Percentiles rank a stretch among this genome's conserved stretches.
These are phyloP conservation scores for Geotrichum histeridarum DNA, from an alignment of 1,139 yeast genomes.

Conservation along the genomic window DNA sequence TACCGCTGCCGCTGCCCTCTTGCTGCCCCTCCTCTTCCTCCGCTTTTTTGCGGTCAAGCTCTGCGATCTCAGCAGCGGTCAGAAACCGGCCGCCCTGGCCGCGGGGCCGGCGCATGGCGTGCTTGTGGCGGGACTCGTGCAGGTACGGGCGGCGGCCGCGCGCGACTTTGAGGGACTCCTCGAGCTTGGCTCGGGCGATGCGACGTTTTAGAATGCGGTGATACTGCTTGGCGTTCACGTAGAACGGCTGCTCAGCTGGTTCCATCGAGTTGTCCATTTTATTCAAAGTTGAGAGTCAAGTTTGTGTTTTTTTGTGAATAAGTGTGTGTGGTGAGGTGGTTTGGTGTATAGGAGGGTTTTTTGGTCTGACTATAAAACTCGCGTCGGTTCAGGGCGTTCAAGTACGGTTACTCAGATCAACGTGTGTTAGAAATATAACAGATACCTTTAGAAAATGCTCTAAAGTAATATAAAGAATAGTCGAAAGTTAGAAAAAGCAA, in stretches of 20 bases:
- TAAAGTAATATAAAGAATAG: too few species aligned
- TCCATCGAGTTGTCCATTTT: conserved; percentile 21
- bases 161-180: conserved; percentile 80
- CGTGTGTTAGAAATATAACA: too few species aligned
- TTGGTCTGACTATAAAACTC: too few species aligned
- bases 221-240: conserved; percentile 96
- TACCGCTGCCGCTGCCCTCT: neutral
- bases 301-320: too few species aligned
- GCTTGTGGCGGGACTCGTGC: conserved; percentile 96
- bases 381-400: too few species aligned
- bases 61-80: conserved; percentile 95
- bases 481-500: too few species aligned
- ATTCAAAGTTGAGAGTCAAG: too few species aligned
- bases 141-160: conserved; percentile 90
- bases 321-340: too few species aligned
- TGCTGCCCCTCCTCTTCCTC: conserved; percentile 23
- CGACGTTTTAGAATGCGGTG: conserved; percentile 91
- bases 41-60: conserved; percentile 56
- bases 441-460: too few species aligned
- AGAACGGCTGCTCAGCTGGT: conserved; percentile 78
- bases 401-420: too few species aligned
- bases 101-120: conserved; percentile 98
- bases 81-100: conserved; percentile 97
- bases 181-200: conserved; percentile 87
- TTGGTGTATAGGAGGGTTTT: too few species aligned